Conservation (phyloP, 768 basidiomycete species). For the Mycena rosella region DNA sequence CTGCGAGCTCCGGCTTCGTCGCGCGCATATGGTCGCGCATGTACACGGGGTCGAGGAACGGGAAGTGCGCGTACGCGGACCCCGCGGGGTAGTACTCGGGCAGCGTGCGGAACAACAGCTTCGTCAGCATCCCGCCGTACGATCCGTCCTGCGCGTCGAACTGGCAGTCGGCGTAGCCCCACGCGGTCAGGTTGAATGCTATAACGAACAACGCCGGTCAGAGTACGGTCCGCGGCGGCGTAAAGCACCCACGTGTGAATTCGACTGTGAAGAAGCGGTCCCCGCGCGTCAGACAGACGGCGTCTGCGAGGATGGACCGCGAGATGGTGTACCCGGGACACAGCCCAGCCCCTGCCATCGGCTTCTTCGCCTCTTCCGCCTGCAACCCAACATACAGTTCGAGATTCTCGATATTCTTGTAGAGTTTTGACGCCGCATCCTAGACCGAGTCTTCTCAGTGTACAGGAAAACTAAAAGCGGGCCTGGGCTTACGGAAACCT, state of each 20-base stretch:
- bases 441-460: slow-evolving; percentile 40
- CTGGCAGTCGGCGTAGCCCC: slow-evolving; percentile 84
- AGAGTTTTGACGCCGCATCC: slow-evolving; percentile 74
- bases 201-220: slow-evolving; percentile 5
- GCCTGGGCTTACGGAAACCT: slow-evolving; percentile 61
- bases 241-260: slow-evolving; percentile 71
- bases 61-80: slow-evolving; percentile 84
- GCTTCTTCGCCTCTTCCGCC: slow-evolving; percentile 78
- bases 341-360: slow-evolving; percentile 77
- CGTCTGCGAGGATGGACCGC: slow-evolving; percentile 86
- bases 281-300: slow-evolving; percentile 80
- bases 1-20: slow-evolving; percentile 44
- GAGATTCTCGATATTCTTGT: slow-evolving; percentile 81
- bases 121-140: slow-evolving; percentile 80
- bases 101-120: slow-evolving; percentile 78
- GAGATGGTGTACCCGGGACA: slow-evolving; percentile 90
- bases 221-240: background rate
- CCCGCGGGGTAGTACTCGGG: slow-evolving; percentile 76
- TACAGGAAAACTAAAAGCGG: background rate
- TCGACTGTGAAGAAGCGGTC: slow-evolving; percentile 86
- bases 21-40: slow-evolving; percentile 58
- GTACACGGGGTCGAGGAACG: slow-evolving; percentile 74
- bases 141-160: slow-evolving; percentile 75
- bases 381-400: slow-evolving; percentile 84
- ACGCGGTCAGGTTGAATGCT: slow-evolving; percentile 82